phyloP scores from a whole-genome alignment of 2,329 filamentous ascomycete species.

The Coleophoma crateriformis region DNA sequence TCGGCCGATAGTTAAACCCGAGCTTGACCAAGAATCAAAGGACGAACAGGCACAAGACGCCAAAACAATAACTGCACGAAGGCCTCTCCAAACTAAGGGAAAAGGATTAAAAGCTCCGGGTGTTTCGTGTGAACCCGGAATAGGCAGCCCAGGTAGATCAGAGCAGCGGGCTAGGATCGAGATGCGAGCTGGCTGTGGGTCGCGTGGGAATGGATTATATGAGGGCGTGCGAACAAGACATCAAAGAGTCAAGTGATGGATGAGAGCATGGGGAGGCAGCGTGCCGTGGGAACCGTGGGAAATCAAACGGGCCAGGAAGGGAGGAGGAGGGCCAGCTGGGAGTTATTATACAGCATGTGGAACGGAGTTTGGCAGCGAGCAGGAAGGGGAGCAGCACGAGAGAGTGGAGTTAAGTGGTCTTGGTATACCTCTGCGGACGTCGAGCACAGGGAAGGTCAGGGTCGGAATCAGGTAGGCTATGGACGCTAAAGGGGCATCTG shows the following conservation, averaged over 20 bases:
- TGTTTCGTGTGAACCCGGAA: background rate
- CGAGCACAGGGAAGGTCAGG: background rate
- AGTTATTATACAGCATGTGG: slow-evolving; percentile 3
- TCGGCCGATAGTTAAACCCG: background rate
- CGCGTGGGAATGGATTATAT: background rate
- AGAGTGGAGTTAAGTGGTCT: slow-evolving; percentile 6
- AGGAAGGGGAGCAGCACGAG: background rate
- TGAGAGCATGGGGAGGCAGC: background rate
- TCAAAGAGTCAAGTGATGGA: background rate
- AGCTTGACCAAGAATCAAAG: background rate
- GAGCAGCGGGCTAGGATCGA: background rate
- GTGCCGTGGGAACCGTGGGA: background rate
- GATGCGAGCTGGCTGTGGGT: background rate
- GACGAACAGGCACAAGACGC: too few relatives aligned
- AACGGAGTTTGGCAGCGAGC: background rate
- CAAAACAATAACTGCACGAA: too few relatives aligned
- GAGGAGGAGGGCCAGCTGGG: background rate
- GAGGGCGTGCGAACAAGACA: background rate
- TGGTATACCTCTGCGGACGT: background rate
- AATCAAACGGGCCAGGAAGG: background rate
- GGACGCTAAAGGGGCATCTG: background rate
- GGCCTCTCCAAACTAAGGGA: too few relatives aligned
- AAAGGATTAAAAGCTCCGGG: background rate
- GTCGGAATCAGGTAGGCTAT: background rate
- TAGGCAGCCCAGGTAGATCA: background rate